Conservation (phyloP, 2,329 filamentous ascomycete genomes). For the Pseudogymnoascus sp. region DNA sequence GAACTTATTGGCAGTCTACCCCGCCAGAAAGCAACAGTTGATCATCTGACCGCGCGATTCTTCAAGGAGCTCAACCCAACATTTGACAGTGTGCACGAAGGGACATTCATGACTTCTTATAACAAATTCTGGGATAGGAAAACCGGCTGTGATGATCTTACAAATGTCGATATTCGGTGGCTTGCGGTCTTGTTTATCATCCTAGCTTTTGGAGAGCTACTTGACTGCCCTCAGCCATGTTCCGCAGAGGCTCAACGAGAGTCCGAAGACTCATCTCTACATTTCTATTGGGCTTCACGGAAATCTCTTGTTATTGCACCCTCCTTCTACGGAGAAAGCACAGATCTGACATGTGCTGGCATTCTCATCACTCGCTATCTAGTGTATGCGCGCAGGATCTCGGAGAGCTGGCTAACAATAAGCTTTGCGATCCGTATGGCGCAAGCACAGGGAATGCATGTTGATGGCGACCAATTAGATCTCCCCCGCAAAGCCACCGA, state of each 20-base stretch:
- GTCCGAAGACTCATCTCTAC: constrained; percentile 35
- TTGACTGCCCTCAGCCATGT: constrained; percentile 32
- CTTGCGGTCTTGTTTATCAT: constrained; percentile 38
- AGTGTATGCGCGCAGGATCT: constrained; percentile 34
- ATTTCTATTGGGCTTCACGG: constrained; percentile 38
- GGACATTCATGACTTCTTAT: constrained; percentile 33
- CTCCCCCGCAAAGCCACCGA: constrained; percentile 34
- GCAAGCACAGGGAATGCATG: constrained; percentile 39
- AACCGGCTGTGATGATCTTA: constrained; percentile 36
- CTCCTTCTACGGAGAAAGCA: constrained; percentile 37
- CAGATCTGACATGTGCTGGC: constrained; percentile 37
- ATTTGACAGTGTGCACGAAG: constrained; percentile 34
- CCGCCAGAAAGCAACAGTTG: constrained; percentile 34
- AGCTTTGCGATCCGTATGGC: constrained; percentile 40
- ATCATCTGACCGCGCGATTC: constrained; percentile 33
- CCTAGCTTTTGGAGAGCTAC: constrained; percentile 34
- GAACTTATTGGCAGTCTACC: constrained; percentile 37
- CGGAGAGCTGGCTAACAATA: constrained; percentile 38
- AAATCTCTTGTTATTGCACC: constrained; percentile 38
- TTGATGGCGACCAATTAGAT: constrained; percentile 37
- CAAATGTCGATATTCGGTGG: constrained; percentile 37
- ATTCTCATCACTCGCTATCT: constrained; percentile 37
- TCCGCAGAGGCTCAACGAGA: constrained; percentile 33
- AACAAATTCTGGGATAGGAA: constrained; percentile 36
- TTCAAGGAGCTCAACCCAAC: constrained; percentile 34